Percentiles rank a stretch among this genome's conserved stretches.
phyloP scores from a whole-genome alignment of 179 eudicot genomes.

The Silene noctiflora region DNA sequence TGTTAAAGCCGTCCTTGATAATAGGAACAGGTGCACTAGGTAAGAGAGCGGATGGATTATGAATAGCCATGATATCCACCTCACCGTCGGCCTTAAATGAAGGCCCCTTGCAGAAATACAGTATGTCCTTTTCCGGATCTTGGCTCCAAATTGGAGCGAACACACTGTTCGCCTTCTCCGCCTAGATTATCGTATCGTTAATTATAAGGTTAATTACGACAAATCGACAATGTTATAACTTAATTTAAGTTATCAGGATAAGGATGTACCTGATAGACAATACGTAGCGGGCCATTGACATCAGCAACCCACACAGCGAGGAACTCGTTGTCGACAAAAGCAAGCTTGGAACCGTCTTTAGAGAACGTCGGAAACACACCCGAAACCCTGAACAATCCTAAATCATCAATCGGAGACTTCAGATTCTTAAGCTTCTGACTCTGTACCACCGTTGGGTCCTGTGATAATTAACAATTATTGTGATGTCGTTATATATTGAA shows the following conservation, averaged over 20 bases:
- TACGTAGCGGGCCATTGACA: not conserved
- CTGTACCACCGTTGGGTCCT: not conserved
- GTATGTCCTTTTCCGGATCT: constrained; percentile 11
- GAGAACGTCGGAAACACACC: constrained; percentile 9
- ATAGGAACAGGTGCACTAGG: not conserved
- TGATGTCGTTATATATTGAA: not conserved
- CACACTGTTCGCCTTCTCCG: not conserved
- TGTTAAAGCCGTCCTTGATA: not conserved
- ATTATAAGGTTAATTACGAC: not conserved
- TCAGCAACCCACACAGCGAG: constrained; percentile 7
- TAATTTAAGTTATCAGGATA: no score
- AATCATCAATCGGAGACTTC: not conserved
- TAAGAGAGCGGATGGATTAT: not conserved
- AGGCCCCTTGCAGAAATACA: constrained; percentile 2
- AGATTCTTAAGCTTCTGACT: not conserved
- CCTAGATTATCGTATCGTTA: not conserved
- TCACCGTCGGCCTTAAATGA: not conserved
- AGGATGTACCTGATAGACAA: not conserved
- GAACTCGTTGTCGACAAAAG: constrained; percentile 14
- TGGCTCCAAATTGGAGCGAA: constrained; percentile 11
- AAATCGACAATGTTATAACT: no score
- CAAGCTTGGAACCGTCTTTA: constrained; percentile 11
- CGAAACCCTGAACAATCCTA: constrained; percentile 5
- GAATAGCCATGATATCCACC: constrained; percentile 5
- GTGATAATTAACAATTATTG: not conserved